Evolutionary conservation across 116 monocot species (phyloP), one percentile per base, ranked within the genome.

Genomic region (Phalaenopsis hybrid): DNA sequence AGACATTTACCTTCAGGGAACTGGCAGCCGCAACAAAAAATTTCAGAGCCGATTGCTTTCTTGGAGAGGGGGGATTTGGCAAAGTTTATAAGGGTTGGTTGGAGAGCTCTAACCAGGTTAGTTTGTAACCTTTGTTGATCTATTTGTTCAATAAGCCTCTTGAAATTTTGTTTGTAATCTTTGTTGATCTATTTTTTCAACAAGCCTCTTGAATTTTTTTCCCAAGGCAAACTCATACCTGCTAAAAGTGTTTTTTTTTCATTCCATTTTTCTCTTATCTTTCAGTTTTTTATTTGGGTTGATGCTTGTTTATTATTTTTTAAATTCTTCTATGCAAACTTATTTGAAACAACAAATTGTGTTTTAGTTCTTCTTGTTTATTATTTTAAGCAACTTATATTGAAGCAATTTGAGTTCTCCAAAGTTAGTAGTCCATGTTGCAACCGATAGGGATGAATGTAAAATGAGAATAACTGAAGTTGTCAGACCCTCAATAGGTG

Each of bases 31-130:
- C 83, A 43, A 88, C 88, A 69, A 75, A 82, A 74, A 88, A 88
- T 34, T 88, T 88, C 69, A 82, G 77, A 41, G 8, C 68, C 20
- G 88, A 88, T 73, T 88, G 82, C 81, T 81, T 85, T 55, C 13
- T 88, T 25, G 88, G 88, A 43, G 88, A 88, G 59, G 88, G 88
- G 25, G 88, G 88, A n/a, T 88, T 88, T 75, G 88, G 88, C 44
- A 83, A 83, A 65, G 88, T 88, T 78, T 88, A 88, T 59, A 88
- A 88, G 81, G 88, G 88, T 18, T 51, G 75, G 73, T 79, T 88
- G 28, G 88, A 86, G 57, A 82, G 80, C 74, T 76, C 68, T 13
- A 81, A 82, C 69, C 87, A 88, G 87, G 87, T 87, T 33, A 51
- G 25, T 51, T 31, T 77, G 51, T 77, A 77, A 25, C 21, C 52